Evolutionary conservation across 441 rosid genomes (phyloP).

Genomic region (Kokia cookei): DNA sequence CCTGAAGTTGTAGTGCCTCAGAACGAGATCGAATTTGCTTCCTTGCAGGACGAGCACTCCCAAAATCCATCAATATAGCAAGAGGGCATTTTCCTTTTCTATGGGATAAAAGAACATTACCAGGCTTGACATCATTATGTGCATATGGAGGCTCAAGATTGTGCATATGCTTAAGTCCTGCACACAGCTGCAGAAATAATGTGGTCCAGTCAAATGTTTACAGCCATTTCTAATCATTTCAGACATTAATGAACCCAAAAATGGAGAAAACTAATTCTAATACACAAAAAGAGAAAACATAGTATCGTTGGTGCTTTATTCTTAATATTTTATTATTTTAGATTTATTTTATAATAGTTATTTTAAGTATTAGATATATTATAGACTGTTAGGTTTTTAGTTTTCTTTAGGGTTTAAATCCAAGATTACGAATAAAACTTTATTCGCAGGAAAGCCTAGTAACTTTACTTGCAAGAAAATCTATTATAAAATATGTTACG

Average conservation of each 20-base stretch:
- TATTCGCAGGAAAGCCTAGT: too few relatives aligned
- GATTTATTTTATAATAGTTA: too few relatives aligned
- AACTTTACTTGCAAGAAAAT: too few relatives aligned
- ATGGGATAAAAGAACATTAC: conserved; percentile 82
- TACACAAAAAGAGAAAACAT: not conserved
- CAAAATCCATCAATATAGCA: conserved; percentile 98
- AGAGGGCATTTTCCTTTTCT: conserved; percentile 84
- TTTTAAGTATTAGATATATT: too few relatives aligned
- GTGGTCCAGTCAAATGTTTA: conserved; percentile 11
- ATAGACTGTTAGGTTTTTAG: too few relatives aligned
- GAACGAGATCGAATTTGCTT: conserved; percentile 84
- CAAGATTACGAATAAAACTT: too few relatives aligned
- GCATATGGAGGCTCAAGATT: conserved; percentile 89
- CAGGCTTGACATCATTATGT: conserved; percentile 99
- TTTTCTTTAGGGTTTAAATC: too few relatives aligned
- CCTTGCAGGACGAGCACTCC: conserved; percentile 86
- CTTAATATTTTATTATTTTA: too few relatives aligned
- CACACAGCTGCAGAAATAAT: conserved; percentile 65
- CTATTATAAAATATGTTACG: too few relatives aligned
- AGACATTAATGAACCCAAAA: not conserved
- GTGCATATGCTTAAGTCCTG: conserved; percentile 98
- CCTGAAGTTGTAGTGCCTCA: conserved; percentile 96
- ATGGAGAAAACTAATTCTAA: not conserved
- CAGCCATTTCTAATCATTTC: not conserved
- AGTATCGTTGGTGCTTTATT: not conserved